phyloP scores from a whole-genome alignment of 2,329 filamentous ascomycete species.

The Paecilomyces fulvus region DNA sequence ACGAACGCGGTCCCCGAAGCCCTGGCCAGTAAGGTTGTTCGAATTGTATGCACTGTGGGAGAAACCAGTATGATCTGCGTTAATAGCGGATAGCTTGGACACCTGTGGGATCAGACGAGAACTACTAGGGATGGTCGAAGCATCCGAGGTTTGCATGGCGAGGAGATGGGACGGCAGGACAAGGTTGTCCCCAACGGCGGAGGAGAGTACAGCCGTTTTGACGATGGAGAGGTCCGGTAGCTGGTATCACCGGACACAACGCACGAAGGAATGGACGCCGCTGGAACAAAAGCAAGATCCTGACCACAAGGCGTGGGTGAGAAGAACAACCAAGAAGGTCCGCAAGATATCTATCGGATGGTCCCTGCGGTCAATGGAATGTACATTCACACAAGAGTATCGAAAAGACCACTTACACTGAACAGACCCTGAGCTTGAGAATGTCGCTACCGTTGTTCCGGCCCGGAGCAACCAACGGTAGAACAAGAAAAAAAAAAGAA shows the following conservation, averaged over 20 bases:
- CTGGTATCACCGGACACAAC: slow-evolving; percentile 15
- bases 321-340: not conserved
- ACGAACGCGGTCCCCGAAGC: slow-evolving; percentile 81
- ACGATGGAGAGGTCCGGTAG: slow-evolving; percentile 29
- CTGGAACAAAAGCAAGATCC: slow-evolving; percentile 14
- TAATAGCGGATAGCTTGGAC: slow-evolving; percentile 69
- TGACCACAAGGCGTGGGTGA: slow-evolving; percentile 3
- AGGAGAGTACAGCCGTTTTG: slow-evolving; percentile 78
- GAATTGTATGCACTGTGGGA: slow-evolving; percentile 87
- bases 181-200: slow-evolving; percentile 70
- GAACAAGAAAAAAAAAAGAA: slow-evolving; percentile 9
- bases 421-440: slow-evolving; percentile 5
- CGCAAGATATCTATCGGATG: slow-evolving; percentile 1
- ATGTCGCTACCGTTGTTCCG: slow-evolving; percentile 6
- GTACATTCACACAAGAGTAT: slow-evolving; percentile 11
- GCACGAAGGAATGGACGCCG: slow-evolving; percentile 22
- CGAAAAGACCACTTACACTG: slow-evolving; percentile 9
- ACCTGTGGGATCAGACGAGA: slow-evolving; percentile 60
- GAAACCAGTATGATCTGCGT: slow-evolving; percentile 71
- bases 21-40: slow-evolving; percentile 61
- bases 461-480: slow-evolving; percentile 1
- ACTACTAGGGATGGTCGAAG: slow-evolving; percentile 51
- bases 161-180: slow-evolving; percentile 75
- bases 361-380: slow-evolving; percentile 23
- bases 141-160: slow-evolving; percentile 80